Conservation (phyloP, 1,284 basidiomycete genomes). For the Takashimella koratensis region DNA sequence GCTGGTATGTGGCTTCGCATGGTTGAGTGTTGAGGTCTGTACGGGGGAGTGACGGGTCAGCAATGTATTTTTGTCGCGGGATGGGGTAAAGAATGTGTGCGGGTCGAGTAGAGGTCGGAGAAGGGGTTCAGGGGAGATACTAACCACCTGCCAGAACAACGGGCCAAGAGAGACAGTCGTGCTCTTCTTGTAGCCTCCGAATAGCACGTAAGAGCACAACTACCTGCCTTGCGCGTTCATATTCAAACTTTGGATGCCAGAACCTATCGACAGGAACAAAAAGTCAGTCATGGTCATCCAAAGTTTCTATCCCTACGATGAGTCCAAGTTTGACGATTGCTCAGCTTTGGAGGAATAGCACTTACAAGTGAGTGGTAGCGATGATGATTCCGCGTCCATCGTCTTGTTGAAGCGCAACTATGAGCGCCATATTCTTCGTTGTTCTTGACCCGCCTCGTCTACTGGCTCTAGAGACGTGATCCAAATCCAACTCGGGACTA, state of each 20-base stretch:
- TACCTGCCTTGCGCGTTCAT: slow-evolving; percentile 73
- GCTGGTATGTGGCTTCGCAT: slow-evolving; percentile 75
- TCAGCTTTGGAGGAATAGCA: too few relatives aligned
- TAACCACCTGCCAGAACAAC: slow-evolving; percentile 78
- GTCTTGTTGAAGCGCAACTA: slow-evolving; percentile 62
- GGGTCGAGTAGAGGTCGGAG: too few relatives aligned
- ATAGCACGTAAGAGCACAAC: slow-evolving; percentile 63
- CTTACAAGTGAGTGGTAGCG: slow-evolving; percentile 61
- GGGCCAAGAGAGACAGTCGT: slow-evolving; percentile 61
- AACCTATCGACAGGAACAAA: slow-evolving; percentile 57
- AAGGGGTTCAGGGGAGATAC: too few relatives aligned
- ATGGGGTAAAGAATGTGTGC: neutral
- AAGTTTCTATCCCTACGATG: too few relatives aligned
- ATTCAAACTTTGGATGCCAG: slow-evolving; percentile 90
- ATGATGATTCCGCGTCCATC: slow-evolving; percentile 54
- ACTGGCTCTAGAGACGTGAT: too few relatives aligned
- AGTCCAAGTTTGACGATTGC: too few relatives aligned
- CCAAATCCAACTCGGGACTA: too few relatives aligned
- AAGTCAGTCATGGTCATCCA: too few relatives aligned
- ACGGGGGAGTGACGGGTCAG: neutral
- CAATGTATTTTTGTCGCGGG: slow-evolving; percentile 11
- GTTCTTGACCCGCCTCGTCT: slow-evolving; percentile 61
- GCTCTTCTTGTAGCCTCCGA: slow-evolving; percentile 56
- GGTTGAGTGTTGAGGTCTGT: slow-evolving; percentile 92
- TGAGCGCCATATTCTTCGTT: slow-evolving; percentile 76